Conservation (phyloP, 176 grass and related monocot species). For the Luzula sylvatica region DNA sequence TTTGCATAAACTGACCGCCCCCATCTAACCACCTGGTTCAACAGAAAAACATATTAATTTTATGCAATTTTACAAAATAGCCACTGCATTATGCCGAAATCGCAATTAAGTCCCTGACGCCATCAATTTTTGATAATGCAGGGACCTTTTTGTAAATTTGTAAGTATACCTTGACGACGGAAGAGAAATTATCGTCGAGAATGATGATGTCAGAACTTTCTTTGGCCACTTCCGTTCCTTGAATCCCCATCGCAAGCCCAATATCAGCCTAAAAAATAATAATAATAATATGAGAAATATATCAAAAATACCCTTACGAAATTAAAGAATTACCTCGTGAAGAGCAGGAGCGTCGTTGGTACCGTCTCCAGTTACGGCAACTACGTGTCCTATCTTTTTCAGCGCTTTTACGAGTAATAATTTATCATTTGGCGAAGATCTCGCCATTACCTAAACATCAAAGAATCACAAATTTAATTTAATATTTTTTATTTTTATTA, state of each 20-base stretch:
- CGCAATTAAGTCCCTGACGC: no score
- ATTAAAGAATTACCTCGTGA: slow-evolving; percentile 43
- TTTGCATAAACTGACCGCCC: slow-evolving; percentile 94
- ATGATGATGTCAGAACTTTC: slow-evolving; percentile 99
- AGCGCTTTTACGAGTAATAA: slow-evolving; percentile 78
- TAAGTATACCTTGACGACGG: slow-evolving; percentile 76
- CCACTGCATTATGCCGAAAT: no score
- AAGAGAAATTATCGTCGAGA: slow-evolving; percentile 92
- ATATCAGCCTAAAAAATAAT: slow-evolving; percentile 80
- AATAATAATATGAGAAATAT: background rate
- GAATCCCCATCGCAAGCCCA: slow-evolving; percentile 93
- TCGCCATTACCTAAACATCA: slow-evolving; percentile 64
- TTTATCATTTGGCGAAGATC: slow-evolving; percentile 95
- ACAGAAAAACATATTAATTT: slow-evolving; percentile 10
- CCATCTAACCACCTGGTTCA: slow-evolving; percentile 83
- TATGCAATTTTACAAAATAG: background rate
- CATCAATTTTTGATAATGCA: no score
- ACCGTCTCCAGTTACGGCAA: slow-evolving; percentile 96
- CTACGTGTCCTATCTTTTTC: slow-evolving; percentile 63
- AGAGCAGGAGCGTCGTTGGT: slow-evolving; percentile 96
- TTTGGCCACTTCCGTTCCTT: slow-evolving; percentile 99
- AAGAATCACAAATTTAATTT: no score
- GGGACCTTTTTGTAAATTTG: background rate
- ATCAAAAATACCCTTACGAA: background rate
- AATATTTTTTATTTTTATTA: no score